Conservation (phyloP, 495 filamentous ascomycete species). For the Acidiella bohemica region DNA sequence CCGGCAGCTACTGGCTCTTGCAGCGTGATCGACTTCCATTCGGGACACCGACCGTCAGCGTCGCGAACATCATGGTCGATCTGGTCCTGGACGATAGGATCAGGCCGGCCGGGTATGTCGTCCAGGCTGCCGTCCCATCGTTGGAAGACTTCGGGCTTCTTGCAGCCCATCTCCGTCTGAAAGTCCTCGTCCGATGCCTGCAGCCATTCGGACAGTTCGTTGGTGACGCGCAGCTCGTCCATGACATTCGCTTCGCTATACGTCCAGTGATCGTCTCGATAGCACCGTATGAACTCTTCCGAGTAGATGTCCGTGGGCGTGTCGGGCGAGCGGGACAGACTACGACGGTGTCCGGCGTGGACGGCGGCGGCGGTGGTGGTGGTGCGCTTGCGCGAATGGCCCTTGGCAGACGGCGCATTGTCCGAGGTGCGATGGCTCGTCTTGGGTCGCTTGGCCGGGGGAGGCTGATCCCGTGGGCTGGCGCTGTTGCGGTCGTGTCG, state of each 20-base stretch:
- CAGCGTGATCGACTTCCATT: constrained; percentile 62
- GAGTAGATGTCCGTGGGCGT: constrained; percentile 39
- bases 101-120: constrained; percentile 34
- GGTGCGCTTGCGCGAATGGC: constrained; percentile 39
- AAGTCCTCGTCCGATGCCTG: constrained; percentile 36
- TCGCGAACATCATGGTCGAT: constrained; percentile 36
- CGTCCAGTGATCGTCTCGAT: constrained; percentile 40
- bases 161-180: constrained; percentile 30
- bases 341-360: too few species aligned
- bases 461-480: constrained; percentile 46
- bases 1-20: constrained; percentile 44
- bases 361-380: constrained; percentile 29
- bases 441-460: constrained; percentile 59
- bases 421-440: constrained; percentile 56
- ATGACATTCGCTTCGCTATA: constrained; percentile 51
- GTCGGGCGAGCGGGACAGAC: constrained; percentile 39
- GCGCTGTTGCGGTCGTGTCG: constrained; percentile 32
- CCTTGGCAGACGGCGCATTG: constrained; percentile 27
- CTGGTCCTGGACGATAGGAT: constrained; percentile 19
- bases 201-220: constrained; percentile 58
- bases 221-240: constrained; percentile 51
- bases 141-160: constrained; percentile 39
- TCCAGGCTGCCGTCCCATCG: constrained; percentile 41
- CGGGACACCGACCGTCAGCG: constrained; percentile 36
- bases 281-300: constrained; percentile 55